These are phyloP conservation scores for Flaveria linearis DNA, from an alignment of 129 eudicot species.

Conservation along the genomic window DNA sequence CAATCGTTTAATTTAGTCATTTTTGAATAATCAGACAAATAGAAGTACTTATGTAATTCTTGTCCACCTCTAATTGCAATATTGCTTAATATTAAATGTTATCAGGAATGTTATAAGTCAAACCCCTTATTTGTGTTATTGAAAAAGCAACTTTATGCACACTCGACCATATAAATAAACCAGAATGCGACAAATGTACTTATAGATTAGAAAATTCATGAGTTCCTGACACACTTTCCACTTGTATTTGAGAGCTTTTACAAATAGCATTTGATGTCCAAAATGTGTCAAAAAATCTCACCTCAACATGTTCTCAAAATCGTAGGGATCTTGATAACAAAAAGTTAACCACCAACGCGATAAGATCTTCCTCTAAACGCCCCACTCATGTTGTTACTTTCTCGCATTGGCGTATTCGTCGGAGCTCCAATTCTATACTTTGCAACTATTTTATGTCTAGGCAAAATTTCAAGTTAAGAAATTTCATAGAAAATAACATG, in stretches of 20 bases:
- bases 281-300: not conserved
- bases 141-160: too few species aligned
- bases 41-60: too few species aligned
- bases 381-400: not conserved
- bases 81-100: too few species aligned
- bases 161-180: too few species aligned
- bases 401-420: not conserved
- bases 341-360: slow-evolving; percentile 13
- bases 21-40: too few species aligned
- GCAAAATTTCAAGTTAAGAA: not conserved
- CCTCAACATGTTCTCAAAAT: not conserved
- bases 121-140: too few species aligned
- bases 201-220: too few species aligned
- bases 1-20: too few species aligned
- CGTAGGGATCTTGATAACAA: not conserved
- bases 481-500: not conserved
- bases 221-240: not conserved
- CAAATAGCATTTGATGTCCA: not conserved
- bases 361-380: slow-evolving; percentile 28
- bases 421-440: slow-evolving; percentile 25
- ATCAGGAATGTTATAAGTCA: too few species aligned
- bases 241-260: not conserved
- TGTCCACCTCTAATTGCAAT: too few species aligned
- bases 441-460: slow-evolving; percentile 15
- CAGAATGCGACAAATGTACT: too few species aligned